A percentile compares a stretch with the other conserved stretches of the same genome.
These are phyloP conservation scores for Podaxis sp. DNA, from an alignment of 768 basidiomycete genomes.

Conservation along the genomic window DNA sequence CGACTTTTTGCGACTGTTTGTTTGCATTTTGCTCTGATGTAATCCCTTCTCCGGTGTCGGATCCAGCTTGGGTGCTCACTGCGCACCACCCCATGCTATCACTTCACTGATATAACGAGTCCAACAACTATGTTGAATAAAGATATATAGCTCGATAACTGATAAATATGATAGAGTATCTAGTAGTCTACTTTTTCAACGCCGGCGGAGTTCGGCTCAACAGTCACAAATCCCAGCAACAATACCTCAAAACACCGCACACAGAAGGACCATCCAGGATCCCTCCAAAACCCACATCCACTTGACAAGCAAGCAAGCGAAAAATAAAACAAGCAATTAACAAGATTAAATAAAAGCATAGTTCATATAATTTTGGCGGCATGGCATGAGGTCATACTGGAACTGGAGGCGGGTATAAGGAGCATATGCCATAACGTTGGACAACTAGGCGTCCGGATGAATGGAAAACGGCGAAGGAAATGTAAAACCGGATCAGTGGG, in stretches of 20 bases:
- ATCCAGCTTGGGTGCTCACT: too few relatives aligned
- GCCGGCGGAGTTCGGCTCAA: background rate
- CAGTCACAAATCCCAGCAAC: background rate
- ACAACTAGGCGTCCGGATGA: background rate
- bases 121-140: constrained; percentile 1
- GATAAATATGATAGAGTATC: background rate
- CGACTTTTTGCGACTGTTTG: too few relatives aligned
- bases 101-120: background rate
- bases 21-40: too few relatives aligned
- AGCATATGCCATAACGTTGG: constrained; percentile 11
- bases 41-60: too few relatives aligned
- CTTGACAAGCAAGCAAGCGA: constrained; percentile 9
- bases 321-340: constrained; percentile 1
- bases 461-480: constrained; percentile 7
- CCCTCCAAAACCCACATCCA: constrained; percentile 10
- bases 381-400: constrained; percentile 6
- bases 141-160: background rate
- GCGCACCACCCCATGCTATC: background rate
- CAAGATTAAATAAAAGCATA: background rate
- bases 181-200: constrained; percentile 9
- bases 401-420: background rate
- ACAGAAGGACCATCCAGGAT: background rate
- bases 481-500: constrained; percentile 14
- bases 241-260: background rate
- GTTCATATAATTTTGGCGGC: constrained; percentile 5